Conservation (phyloP, 345 rosid species). For the Acer negundo region DNA sequence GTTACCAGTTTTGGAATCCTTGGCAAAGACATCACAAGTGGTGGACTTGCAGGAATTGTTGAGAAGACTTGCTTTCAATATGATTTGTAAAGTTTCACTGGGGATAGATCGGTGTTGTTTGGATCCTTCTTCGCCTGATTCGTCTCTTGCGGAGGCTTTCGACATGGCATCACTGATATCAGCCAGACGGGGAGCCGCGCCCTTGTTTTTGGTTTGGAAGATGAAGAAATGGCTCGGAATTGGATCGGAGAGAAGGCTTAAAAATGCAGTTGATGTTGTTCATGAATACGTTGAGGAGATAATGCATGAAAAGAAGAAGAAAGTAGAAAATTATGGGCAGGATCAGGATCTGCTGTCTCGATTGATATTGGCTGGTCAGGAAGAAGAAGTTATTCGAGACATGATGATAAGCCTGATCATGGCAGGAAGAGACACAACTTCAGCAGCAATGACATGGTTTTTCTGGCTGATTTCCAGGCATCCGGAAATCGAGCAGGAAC, state of each 20-base stretch:
- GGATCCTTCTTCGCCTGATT: conserved; percentile 33
- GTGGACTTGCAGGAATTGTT: conserved; percentile 64
- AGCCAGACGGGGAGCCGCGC: conserved; percentile 56
- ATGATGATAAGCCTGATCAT: conserved; percentile 56
- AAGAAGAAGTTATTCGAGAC: conserved; percentile 50
- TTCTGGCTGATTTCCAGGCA: conserved; percentile 58
- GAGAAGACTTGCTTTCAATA: conserved; percentile 52
- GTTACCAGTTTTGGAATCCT: conserved; percentile 47
- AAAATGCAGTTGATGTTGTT: conserved; percentile 41
- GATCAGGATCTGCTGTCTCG: conserved; percentile 59
- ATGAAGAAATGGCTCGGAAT: conserved; percentile 50
- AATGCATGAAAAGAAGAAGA: conserved; percentile 35
- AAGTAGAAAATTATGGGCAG: conserved; percentile 1
- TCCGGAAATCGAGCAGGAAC: conserved; percentile 34
- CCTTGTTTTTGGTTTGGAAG: conserved; percentile 60
- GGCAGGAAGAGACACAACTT: conserved; percentile 76
- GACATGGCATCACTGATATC: conserved; percentile 61
- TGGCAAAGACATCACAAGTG: conserved; percentile 21
- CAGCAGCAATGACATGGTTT: conserved; percentile 65
- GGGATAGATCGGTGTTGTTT: conserved; percentile 50
- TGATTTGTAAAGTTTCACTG: conserved; percentile 48
- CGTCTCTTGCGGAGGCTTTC: conserved; percentile 45
- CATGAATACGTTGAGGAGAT: conserved; percentile 29
- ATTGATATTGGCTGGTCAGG: conserved; percentile 41
- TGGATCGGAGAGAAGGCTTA: conserved; percentile 60